phyloP scores from a whole-genome alignment of 352 stramenopile species.

The Albugo laibachii region DNA sequence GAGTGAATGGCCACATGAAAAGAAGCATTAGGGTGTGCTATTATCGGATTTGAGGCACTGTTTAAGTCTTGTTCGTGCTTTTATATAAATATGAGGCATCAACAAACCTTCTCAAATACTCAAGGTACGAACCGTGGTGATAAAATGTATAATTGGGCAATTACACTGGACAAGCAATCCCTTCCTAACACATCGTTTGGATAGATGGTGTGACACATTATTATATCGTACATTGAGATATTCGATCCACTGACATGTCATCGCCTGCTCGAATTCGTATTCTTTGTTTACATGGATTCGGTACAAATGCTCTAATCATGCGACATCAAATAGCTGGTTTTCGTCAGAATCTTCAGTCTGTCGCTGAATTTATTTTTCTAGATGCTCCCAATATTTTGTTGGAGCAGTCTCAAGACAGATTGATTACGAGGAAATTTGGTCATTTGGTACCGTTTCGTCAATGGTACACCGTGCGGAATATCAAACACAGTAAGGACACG shows the following conservation, averaged over 20 bases:
- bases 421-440: slow-evolving; percentile 33
- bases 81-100: too few relatives aligned
- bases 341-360: slow-evolving; percentile 22
- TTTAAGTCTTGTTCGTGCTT: too few relatives aligned
- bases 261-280: slow-evolving; percentile 29
- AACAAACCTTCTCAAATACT: too few relatives aligned
- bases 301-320: slow-evolving; percentile 47
- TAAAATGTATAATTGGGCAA: too few relatives aligned
- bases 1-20: too few relatives aligned
- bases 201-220: too few relatives aligned
- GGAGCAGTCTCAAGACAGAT: slow-evolving; percentile 17
- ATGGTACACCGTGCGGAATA: slow-evolving; percentile 53
- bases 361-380: slow-evolving; percentile 41
- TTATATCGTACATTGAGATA: too few relatives aligned
- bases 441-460: slow-evolving; percentile 45
- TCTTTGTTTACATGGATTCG: slow-evolving; percentile 61
- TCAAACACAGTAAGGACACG: slow-evolving; percentile 4
- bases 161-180: too few relatives aligned
- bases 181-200: too few relatives aligned
- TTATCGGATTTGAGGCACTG: too few relatives aligned
- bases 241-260: background rate
- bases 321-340: slow-evolving; percentile 32
- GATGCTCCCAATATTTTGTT: slow-evolving; percentile 15
- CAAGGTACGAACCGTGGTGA: too few relatives aligned
- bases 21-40: too few relatives aligned